Evolutionary conservation across 2,329 filamentous ascomycete species (phyloP), one percentile per base, ranked within the genome.

Genomic region (Fusarium chuoi): DNA sequence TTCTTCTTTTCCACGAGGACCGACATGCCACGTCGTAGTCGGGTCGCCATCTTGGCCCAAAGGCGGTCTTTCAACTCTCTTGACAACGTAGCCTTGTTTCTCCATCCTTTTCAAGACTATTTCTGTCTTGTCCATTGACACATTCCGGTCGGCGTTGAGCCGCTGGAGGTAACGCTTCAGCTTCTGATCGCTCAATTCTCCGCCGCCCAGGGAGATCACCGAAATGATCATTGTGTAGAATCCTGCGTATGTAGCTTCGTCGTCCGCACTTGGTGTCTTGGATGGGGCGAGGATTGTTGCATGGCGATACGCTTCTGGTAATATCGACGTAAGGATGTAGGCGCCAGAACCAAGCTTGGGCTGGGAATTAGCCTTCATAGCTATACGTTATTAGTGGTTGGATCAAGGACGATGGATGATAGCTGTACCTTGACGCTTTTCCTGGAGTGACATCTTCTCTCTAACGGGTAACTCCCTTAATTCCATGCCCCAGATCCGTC

Each of bases 401-500:
- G 56, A 24, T 58, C 63, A 18, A 22, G 6, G 4, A 15, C 1
- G 5, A 8, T 46, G 26, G 12, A 18, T 18, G 8, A 22, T 28
- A 22, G 48, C 58, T 84, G 69, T 83, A 91, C 92, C 93, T 86
- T 93, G 91, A 77, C 94, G 90, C 79, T 89, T 89, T 73, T 97
- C 93, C 67, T 90, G 91, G 39, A 98, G 83, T 1, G 94, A 94
- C 55, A 93, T 88, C 82, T 95, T 97, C 78, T 98, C 96, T 78
- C 89, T 89, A 3, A 89, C 86, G 0, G 96, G 95, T 56, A 98
- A 86, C 83, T 98, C 95, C 8, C 90, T 87, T 87, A 99, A 89
- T 81, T 95, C 89, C 95, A 98, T 98, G n/a, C 96, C 96, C 83
- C 98, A 98, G 3, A 91, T 88, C 5, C 84, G 84, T 54, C 87